Conservation (phyloP, 805 yeast genomes). For the Kodamaea lidongshanica region DNA sequence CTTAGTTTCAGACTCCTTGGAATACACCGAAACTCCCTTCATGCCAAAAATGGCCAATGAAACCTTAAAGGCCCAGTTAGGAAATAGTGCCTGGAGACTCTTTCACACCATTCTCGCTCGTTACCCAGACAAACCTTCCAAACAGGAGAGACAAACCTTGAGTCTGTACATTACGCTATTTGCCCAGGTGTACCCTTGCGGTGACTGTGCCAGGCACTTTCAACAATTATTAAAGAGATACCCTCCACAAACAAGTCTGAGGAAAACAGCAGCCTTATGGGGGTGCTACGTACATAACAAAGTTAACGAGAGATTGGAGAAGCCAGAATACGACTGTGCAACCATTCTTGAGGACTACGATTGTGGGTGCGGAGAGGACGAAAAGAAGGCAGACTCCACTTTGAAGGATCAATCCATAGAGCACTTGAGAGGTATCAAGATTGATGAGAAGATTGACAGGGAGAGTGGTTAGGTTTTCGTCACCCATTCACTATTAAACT, state of each 20-base stretch:
- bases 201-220: constrained; percentile 94
- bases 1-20: constrained; percentile 3
- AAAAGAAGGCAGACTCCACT: constrained; percentile 42
- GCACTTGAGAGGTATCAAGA: constrained; percentile 41
- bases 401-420: constrained; percentile 28
- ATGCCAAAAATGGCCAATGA: constrained; percentile 95
- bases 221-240: constrained; percentile 56
- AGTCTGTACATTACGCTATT: constrained; percentile 61
- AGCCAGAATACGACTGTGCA: constrained; percentile 77
- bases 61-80: constrained; percentile 74
- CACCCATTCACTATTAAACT: too few species aligned
- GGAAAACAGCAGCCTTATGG: constrained; percentile 87
- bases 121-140: constrained; percentile 77
- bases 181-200: constrained; percentile 93
- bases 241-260: constrained; percentile 78
- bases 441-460: constrained; percentile 40
- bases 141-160: constrained; percentile 57
- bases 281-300: constrained; percentile 90
- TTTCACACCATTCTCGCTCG: constrained; percentile 90
- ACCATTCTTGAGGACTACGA: constrained; percentile 84
- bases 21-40: constrained; percentile 39
- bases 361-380: constrained; percentile 89
- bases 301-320: constrained; percentile 68
- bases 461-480: constrained; percentile 1
- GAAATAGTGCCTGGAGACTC: constrained; percentile 84